Conservation (phyloP, 2,329 filamentous ascomycete species). For the Fusarium tanahbumbuense region DNA sequence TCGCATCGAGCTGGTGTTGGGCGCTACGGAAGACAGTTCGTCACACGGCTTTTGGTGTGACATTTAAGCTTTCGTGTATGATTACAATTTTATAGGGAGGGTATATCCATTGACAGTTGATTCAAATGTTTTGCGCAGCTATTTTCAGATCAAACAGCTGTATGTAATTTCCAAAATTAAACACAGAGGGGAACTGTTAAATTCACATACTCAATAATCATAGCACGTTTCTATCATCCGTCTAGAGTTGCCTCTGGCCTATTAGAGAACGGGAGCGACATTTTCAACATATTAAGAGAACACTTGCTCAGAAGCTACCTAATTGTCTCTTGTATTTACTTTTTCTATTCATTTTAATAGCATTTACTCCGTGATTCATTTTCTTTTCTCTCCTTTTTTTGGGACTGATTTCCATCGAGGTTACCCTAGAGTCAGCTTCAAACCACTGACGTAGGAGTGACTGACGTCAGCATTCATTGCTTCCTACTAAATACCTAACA, state of each 20-base stretch:
- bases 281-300: neutral
- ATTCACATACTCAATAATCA: neutral
- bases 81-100: conserved; percentile 3
- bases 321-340: no score
- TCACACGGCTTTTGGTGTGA: conserved; percentile 32
- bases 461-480: conserved; percentile 32
- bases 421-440: conserved; percentile 6
- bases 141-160: neutral
- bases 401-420: neutral
- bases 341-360: neutral
- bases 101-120: neutral
- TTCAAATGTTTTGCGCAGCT: conserved; percentile 5
- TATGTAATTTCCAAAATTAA: neutral
- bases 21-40: conserved; percentile 33
- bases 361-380: neutral
- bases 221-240: neutral
- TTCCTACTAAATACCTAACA: neutral
- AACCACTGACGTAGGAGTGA: conserved; percentile 31
- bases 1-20: conserved; percentile 46
- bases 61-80: conserved; percentile 22
- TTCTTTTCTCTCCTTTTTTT: neutral
- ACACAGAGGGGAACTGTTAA: neutral
- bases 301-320: neutral
- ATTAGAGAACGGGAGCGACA: neutral
- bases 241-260: neutral